These are phyloP conservation scores for Saccharata proteae DNA, from an alignment of 2,329 filamentous ascomycete species.

Conservation along the genomic window DNA sequence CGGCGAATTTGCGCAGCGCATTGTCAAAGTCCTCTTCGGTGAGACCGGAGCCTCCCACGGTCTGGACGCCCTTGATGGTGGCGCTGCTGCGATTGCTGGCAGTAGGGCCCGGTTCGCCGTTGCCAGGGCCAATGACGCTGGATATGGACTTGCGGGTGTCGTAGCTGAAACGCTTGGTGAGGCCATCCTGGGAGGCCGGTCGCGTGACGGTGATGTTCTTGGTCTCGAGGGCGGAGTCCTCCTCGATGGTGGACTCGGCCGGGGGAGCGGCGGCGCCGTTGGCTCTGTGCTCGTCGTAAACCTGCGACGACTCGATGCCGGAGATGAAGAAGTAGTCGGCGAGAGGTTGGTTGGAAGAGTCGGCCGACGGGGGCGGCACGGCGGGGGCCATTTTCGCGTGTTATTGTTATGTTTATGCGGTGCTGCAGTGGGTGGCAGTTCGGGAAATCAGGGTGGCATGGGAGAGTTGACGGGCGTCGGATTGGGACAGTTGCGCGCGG, in stretches of 20 bases:
- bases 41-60: constrained; percentile 29
- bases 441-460: too few relatives aligned
- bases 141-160: constrained; percentile 40
- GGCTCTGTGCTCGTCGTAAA: constrained; percentile 34
- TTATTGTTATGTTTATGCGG: not conserved
- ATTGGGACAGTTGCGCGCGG: too few relatives aligned
- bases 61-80: constrained; percentile 42
- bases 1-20: constrained; percentile 85
- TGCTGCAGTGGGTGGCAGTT: too few relatives aligned
- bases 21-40: constrained; percentile 86
- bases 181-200: constrained; percentile 32
- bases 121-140: constrained; percentile 32
- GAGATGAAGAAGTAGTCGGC: constrained; percentile 57
- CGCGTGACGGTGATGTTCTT: constrained; percentile 24
- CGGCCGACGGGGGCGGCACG: constrained; percentile 24
- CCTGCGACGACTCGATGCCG: constrained; percentile 40
- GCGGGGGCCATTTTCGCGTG: constrained; percentile 23
- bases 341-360: constrained; percentile 38
- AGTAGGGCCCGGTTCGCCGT: constrained; percentile 30
- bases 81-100: constrained; percentile 53
- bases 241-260: constrained; percentile 47
- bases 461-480: too few relatives aligned
- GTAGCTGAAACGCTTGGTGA: constrained; percentile 28
- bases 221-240: constrained; percentile 45
- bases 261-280: constrained; percentile 18